Conservation (phyloP, 768 basidiomycete species). For the Hydnomerulius pinastri region DNA sequence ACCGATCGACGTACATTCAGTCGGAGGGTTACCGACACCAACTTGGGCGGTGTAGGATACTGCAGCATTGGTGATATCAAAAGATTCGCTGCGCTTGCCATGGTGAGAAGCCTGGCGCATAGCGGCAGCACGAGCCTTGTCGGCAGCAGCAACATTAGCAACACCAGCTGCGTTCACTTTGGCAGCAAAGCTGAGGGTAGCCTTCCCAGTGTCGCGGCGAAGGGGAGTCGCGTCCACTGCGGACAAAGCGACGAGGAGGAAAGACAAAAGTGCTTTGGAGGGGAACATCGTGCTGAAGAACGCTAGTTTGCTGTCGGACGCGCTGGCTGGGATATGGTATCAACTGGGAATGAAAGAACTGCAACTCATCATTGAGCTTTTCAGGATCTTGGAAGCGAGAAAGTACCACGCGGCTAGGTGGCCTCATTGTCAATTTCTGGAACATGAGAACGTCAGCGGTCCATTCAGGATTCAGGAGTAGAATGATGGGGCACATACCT, state of each 20-base stretch:
- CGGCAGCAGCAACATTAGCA: conserved; percentile 5
- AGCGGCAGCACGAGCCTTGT: conserved; percentile 14
- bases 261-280: conserved; percentile 5
- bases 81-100: conserved; percentile 12
- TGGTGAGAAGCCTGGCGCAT: conserved; percentile 26
- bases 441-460: too few relatives aligned
- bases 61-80: conserved; percentile 19
- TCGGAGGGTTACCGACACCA: conserved; percentile 20
- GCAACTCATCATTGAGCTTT: too few relatives aligned
- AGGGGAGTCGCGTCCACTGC: conserved; percentile 17
- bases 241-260: conserved; percentile 14
- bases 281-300: conserved; percentile 12
- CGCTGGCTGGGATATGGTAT: too few relatives aligned
- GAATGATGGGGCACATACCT: too few relatives aligned
- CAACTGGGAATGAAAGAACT: too few relatives aligned
- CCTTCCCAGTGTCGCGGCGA: neutral
- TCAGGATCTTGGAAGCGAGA: too few relatives aligned
- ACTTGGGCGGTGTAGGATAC: conserved; percentile 29
- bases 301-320: too few relatives aligned
- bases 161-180: conserved; percentile 11
- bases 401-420: too few relatives aligned
- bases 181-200: conserved; percentile 13
- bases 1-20: conserved; percentile 10
- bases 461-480: too few relatives aligned
- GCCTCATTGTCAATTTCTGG: too few relatives aligned